phyloP scores from a whole-genome alignment of 306 rosid genomes.

The Cucumis melo region DNA sequence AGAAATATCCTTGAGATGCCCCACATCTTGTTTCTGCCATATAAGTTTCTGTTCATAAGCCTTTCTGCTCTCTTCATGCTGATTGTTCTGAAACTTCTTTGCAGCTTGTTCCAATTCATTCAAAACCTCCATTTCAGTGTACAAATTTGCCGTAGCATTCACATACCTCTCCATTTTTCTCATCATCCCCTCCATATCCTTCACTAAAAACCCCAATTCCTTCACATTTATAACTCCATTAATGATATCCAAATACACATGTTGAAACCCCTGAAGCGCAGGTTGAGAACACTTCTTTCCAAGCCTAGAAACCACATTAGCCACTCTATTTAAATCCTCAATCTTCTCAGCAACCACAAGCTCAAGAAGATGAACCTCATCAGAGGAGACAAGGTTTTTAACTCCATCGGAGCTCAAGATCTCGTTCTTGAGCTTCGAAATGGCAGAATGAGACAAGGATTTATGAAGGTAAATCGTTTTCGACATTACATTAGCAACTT shows the following conservation, averaged over 20 bases:
- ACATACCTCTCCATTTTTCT: conserved; percentile 90
- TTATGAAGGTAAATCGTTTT: conserved; percentile 68
- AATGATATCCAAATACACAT: conserved; percentile 70
- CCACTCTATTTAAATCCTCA: conserved; percentile 70
- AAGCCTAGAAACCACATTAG: conserved; percentile 67
- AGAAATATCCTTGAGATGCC: conserved; percentile 67
- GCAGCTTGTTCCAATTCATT: conserved; percentile 73
- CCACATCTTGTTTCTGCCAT: conserved; percentile 87
- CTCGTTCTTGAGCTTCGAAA: conserved; percentile 61
- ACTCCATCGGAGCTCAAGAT: conserved; percentile 71
- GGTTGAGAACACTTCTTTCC: conserved; percentile 81
- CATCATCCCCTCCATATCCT: conserved; percentile 94
- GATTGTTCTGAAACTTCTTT: conserved; percentile 72
- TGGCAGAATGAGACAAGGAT: conserved; percentile 61
- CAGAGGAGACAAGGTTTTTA: conserved; percentile 54
- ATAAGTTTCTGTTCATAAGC: conserved; percentile 68
- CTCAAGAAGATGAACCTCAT: conserved; percentile 58
- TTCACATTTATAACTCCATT: conserved; percentile 61
- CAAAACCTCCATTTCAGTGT: conserved; percentile 72
- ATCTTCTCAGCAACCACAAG: conserved; percentile 81
- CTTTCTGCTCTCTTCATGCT: conserved; percentile 63
- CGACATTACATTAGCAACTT: conserved; percentile 85
- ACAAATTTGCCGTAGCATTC: conserved; percentile 63
- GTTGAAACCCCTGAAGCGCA: conserved; percentile 90
- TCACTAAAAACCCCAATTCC: conserved; percentile 83